Evolutionary conservation across 2,329 filamentous ascomycete genomes (phyloP), one percentile per base, ranked within the genome.

Genomic region (Emericellopsis atlantica): DNA sequence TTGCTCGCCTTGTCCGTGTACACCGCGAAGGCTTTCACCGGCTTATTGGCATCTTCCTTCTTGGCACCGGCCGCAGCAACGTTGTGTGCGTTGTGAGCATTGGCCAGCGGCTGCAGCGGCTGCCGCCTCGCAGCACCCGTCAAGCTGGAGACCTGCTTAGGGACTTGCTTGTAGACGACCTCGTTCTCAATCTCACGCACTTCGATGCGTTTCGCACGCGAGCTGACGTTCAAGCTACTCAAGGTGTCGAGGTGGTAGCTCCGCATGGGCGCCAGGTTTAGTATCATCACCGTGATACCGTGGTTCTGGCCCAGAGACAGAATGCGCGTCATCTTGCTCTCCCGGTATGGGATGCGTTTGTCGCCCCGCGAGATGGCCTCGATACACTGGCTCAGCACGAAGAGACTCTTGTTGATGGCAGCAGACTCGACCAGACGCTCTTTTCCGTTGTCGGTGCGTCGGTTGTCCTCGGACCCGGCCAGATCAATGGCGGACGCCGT

Each of bases 281-380:
- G 70, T 44, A 96, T 92, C 92, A 96, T 96, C 54, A 96, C 76
- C 0, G 89, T 95, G 49, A 95, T 78, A 39, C 92, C 90, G 48
- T 94, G 87, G 64, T 96, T 95, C 64, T 95, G 90, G 3, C 90
- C 90, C 8, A 96, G 65, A 0, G 84, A 90, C 22, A 96, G 64
- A 42, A 96, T 95, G 37, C 90, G 76, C 1, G 92, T 96, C 90
- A 96, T 95, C 67, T 96, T 95, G 41, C 84, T 92, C 57, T 95
- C 90, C 43, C 90, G 75, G 58, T 94, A 96, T 0, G 92, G 90
- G 53, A 96, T 90, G 29, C 90, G 77, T 51, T 72, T 75, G 56
- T 81, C 77, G 26, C 76, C 76, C 21, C 76, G 68, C 1, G 83
- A 84, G 55, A 96, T 96, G 42, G 90, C 90, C 56, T 96, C 90